phyloP scores from a whole-genome alignment of 257 asterid species.

The Haberlea rhodopensis region DNA sequence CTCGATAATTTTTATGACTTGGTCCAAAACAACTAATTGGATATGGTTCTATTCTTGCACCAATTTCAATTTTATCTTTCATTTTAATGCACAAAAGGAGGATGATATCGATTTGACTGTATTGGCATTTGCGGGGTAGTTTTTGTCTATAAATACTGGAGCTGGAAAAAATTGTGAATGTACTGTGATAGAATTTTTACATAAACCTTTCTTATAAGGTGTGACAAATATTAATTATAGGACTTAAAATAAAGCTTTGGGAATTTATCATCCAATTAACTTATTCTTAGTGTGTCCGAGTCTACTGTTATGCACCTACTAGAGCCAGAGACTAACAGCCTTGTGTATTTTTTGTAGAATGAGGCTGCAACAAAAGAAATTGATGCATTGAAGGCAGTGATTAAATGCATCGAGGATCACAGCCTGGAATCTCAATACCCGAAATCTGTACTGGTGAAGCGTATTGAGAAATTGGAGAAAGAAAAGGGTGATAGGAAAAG shows the following conservation, averaged over 20 bases:
- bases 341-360: conserved; percentile 37
- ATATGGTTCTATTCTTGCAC: neutral
- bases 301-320: conserved; percentile 17
- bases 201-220: neutral
- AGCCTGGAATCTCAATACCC: conserved; percentile 51
- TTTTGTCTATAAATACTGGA: too few species aligned
- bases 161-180: neutral
- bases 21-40: neutral
- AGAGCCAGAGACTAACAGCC: conserved; percentile 17
- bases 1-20: neutral
- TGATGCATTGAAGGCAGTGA: conserved; percentile 47
- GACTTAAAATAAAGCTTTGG: neutral
- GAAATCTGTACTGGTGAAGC: conserved; percentile 38
- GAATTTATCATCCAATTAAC: neutral
- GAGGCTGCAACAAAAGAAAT: conserved; percentile 56
- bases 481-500: conserved; percentile 49
- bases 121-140: too few species aligned
- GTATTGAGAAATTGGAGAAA: conserved; percentile 48
- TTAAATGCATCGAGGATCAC: conserved; percentile 55
- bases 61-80: neutral
- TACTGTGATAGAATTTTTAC: neutral
- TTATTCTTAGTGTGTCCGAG: neutral
- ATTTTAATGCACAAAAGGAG: neutral
- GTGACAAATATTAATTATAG: neutral
- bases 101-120: neutral